Percentiles rank a stretch among this genome's conserved stretches.
These are phyloP conservation scores for Penicillium bovifimosum DNA, from an alignment of 495 filamentous ascomycete genomes.

Conservation along the genomic window DNA sequence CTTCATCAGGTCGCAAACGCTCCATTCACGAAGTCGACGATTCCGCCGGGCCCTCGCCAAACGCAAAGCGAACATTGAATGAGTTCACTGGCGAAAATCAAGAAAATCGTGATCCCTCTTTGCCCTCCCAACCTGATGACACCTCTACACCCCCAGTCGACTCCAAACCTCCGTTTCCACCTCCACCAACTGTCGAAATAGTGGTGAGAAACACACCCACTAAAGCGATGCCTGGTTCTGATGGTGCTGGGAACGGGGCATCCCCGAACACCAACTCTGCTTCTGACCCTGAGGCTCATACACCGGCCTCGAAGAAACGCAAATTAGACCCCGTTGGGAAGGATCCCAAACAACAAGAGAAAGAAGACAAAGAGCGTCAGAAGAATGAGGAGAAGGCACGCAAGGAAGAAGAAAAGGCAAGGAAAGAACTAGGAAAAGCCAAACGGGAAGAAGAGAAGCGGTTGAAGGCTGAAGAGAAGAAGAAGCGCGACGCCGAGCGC, in stretches of 20 bases:
- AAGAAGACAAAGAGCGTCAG: conserved; percentile 47
- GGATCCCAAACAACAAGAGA: conserved; percentile 49
- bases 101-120: conserved; percentile 23
- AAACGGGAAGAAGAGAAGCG: conserved; percentile 43
- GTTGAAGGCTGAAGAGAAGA: conserved; percentile 38
- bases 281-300: conserved; percentile 1
- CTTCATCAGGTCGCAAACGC: conserved; percentile 25
- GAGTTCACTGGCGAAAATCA: conserved; percentile 18
- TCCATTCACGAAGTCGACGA: conserved; percentile 31
- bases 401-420: conserved; percentile 41
- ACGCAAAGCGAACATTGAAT: conserved; percentile 12
- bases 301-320: conserved; percentile 40
- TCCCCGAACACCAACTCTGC: neutral
- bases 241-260: neutral
- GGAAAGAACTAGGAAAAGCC: conserved; percentile 39
- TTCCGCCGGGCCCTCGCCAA: conserved; percentile 10
- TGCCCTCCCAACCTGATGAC: neutral
- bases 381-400: conserved; percentile 38
- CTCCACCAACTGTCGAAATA: conserved; percentile 9
- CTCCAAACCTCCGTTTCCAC: neutral
- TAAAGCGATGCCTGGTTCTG: neutral
- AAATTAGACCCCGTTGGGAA: conserved; percentile 51
- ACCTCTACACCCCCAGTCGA: neutral
- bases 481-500: conserved; percentile 37
- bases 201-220: neutral